Conservation (phyloP, 225 moss, liverwort and hornwort genomes). For the Takakia lepidozioides region DNA sequence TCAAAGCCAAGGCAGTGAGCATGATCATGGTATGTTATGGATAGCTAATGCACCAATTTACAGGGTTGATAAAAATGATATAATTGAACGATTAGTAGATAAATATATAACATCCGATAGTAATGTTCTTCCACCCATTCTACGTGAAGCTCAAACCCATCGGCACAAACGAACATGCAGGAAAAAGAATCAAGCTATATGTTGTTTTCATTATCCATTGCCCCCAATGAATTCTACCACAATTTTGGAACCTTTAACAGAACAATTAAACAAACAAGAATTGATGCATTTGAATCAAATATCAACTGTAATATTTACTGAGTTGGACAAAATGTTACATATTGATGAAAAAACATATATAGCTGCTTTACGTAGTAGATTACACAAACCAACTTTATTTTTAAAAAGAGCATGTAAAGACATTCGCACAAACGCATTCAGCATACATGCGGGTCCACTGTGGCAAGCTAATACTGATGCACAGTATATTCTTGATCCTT, state of each 20-base stretch:
- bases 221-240: background rate
- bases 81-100: too few species aligned
- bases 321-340: too few species aligned
- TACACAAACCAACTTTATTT: background rate
- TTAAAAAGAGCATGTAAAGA: background rate
- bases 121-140: too few species aligned
- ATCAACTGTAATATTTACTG: too few species aligned
- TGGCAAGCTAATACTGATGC: background rate
- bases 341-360: background rate
- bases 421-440: background rate
- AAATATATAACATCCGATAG: too few species aligned
- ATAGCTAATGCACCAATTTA: too few species aligned
- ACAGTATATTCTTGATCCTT: background rate
- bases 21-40: too few species aligned
- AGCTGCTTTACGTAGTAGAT: background rate
- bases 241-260: background rate
- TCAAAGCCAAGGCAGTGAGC: too few species aligned
- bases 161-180: background rate
- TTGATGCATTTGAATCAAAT: too few species aligned
- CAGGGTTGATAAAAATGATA: too few species aligned
- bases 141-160: background rate
- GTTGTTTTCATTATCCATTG: background rate
- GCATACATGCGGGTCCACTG: background rate
- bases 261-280: too few species aligned
- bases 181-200: background rate